A percentile compares a stretch with the other conserved stretches of the same genome.
Conservation (phyloP, 441 rosid species). For the Gossypium gossypioides region DNA sequence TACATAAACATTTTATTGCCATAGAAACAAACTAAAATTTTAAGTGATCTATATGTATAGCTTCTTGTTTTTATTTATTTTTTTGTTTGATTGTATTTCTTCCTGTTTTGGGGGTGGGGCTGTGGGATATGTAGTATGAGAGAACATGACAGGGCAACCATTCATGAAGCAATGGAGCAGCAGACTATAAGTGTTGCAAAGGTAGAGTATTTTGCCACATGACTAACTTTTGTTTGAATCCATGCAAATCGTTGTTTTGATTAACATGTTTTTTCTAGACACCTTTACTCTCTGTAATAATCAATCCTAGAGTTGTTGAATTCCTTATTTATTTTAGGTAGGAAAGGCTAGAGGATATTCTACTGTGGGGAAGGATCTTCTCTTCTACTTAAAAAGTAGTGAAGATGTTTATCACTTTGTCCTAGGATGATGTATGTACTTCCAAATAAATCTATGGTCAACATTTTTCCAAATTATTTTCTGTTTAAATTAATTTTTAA, state of each 20-base stretch:
- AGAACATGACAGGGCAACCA: conserved; percentile 94
- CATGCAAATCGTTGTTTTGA: not conserved
- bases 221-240: not conserved
- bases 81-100: not conserved
- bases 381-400: not conserved
- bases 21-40: not conserved
- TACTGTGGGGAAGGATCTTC: not conserved
- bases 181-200: conserved; percentile 96
- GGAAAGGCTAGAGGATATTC: not conserved
- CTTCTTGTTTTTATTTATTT: not conserved
- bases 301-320: not conserved
- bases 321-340: not conserved
- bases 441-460: not conserved
- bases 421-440: not conserved
- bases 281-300: not conserved
- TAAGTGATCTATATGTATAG: not conserved
- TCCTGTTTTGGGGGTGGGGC: conserved; percentile 11
- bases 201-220: conserved; percentile 30
- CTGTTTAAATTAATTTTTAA: not conserved
- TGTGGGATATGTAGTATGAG: conserved; percentile 60
- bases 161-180: conserved; percentile 99
- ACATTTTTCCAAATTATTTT: not conserved
- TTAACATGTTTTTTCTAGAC: not conserved
- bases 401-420: not conserved
- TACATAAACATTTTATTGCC: not conserved